Base-by-base conservation (phyloP, 805 yeast species). In the Saturnispora quitensis region DNA sequence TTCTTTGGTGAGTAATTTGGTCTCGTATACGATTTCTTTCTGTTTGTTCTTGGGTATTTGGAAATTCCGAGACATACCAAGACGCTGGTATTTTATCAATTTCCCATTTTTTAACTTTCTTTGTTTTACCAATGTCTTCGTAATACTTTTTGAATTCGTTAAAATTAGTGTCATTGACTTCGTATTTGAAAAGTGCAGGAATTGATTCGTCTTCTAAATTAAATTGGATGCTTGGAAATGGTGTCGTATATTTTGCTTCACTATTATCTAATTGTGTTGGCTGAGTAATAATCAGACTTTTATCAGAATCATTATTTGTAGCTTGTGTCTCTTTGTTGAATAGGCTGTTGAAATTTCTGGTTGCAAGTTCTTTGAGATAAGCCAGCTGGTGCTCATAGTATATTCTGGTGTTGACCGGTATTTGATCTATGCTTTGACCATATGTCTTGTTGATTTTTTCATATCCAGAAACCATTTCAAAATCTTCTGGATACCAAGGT, bases 1-100 rank as follows among this genome's bases (percentile, higher is more conserved):
- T 77, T 44, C 69, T 73, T 34, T 67, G 62, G 40, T 61, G 58
- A 4, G 73, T 62, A 18, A 73, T 47, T 25, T 55, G 51, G 28
- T 52, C 43, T 13, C 64, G 58, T 25, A 50, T 56, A 18, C 45
- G 43, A 55, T 69, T 71, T 52, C 73, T 79, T 43, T 60, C 65
- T 1, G 49, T 58, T 12, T 67, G 62, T 56, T 81, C 80, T 54
- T 78, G 85, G 0, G 84, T 76, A 5, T 66, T 67, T 0, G 86
- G 84, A 55, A 82, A 80, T 49, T 79, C 86, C 24, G 80, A 68
- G 40, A 79, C 64, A 55, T 78, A 81, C 63, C 74, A 80, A 1
- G 85, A 85, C 0, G 81, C 81, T 1, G 85, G 86, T 1, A 67
- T 62, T 50, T 60, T 64, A 43, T 64, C 63, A 40, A 65, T 44